phyloP scores from a whole-genome alignment of 2,329 filamentous ascomycete genomes.

The Diaporthe citri region DNA sequence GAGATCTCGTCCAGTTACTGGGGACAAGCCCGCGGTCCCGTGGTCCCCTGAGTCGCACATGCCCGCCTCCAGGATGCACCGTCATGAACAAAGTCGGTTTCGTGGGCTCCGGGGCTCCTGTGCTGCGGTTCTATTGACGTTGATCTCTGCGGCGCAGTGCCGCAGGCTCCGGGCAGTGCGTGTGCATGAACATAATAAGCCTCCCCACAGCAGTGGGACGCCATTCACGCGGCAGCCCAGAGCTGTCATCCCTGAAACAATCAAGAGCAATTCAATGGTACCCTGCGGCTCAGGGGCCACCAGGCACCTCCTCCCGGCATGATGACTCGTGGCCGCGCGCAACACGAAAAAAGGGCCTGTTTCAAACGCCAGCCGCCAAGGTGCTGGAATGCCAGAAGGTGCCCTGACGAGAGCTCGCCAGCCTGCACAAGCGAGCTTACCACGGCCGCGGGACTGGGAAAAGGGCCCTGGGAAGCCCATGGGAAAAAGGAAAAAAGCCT shows the following conservation, averaged over 20 bases:
- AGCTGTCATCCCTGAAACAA: conserved; percentile 30
- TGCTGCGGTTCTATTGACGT: conserved; percentile 25
- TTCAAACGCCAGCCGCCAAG: conserved; percentile 31
- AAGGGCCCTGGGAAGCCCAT: not conserved
- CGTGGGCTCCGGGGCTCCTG: not conserved
- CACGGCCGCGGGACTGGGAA: conserved; percentile 1
- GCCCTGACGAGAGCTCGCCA: conserved; percentile 2
- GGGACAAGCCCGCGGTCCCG: not conserved
- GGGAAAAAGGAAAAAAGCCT: not conserved
- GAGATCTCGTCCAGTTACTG: not conserved
- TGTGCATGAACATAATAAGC: conserved; percentile 22
- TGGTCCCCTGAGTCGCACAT: conserved; percentile 10
- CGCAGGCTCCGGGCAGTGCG: conserved; percentile 21
- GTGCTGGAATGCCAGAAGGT: not conserved
- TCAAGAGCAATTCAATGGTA: conserved; percentile 17
- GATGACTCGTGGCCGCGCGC: conserved; percentile 35
- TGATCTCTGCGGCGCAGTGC: conserved; percentile 27
- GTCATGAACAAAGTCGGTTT: not conserved
- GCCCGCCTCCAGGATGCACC: not conserved
- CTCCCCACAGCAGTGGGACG: conserved; percentile 29
- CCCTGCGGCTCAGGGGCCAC: conserved; percentile 29
- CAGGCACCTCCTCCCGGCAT: conserved; percentile 11
- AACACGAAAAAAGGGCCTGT: conserved; percentile 18
- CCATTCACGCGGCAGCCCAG: conserved; percentile 14
- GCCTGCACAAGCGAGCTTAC: conserved; percentile 14